A percentile compares a stretch with the other conserved stretches of the same genome.
Conservation (phyloP, 1,284 basidiomycete genomes). For the Fomitopsis pinicola region DNA sequence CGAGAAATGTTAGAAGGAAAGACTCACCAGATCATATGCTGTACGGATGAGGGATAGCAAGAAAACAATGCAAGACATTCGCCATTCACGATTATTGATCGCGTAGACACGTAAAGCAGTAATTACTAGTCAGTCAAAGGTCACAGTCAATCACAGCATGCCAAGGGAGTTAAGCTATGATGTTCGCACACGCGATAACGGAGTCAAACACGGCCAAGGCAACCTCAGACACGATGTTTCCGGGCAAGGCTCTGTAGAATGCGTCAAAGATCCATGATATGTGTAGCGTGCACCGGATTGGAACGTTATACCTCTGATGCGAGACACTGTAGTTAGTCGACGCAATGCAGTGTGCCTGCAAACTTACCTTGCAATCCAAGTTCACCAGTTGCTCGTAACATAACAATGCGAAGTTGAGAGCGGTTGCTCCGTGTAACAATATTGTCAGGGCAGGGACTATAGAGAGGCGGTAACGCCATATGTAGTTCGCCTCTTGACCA, state of each 20-base stretch:
- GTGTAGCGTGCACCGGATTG: too few relatives aligned
- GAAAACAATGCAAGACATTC: background rate
- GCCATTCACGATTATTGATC: background rate
- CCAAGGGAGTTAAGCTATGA: background rate
- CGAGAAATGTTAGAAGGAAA: background rate
- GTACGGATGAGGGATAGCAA: background rate
- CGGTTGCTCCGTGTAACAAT: background rate
- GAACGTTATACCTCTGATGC: background rate
- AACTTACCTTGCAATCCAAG: background rate
- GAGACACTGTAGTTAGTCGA: too few relatives aligned
- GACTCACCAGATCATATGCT: background rate
- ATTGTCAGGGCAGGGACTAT: background rate
- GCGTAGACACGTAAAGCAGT: background rate
- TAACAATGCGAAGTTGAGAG: background rate
- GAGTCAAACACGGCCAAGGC: background rate
- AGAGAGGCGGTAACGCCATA: background rate
- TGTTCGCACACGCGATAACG: background rate
- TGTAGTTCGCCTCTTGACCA: background rate
- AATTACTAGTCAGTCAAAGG: background rate
- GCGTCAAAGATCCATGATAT: background rate
- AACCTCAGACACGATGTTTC: background rate
- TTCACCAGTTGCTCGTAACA: background rate
- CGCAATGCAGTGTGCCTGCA: background rate
- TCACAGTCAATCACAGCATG: background rate
- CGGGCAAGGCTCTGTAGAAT: background rate